Evolutionary conservation across 2,329 filamentous ascomycete species (phyloP), one percentile per base, ranked within the genome.

Genomic region (Periglandula ipomoeae): DNA sequence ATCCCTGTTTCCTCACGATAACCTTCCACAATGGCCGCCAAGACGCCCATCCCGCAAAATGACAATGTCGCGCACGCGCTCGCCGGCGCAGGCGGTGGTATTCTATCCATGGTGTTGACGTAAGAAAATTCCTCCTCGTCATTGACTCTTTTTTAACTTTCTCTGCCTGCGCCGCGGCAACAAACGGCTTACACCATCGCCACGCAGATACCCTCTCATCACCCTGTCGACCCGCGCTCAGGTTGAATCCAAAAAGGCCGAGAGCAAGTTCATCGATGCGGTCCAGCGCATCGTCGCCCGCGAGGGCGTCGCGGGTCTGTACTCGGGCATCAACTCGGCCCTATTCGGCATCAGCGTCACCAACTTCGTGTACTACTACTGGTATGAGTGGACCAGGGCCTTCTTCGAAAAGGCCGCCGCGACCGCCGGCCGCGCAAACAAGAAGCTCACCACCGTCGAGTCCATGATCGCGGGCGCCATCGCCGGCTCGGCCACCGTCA

Each of bases 331-430:
- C 51, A 89, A 95, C 67, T 94, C 87, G 53, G 93, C 93, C 46
- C 76, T 98, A 41, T 96, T 98, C 68, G 93, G 93, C 66, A 97
- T 98, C 73, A 93, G 87, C 68, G 84, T 98, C 58, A 98, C 93
- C 60, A 98, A 98, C 75, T 98, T 98, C 65, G 91, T 98, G 43
- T 98, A 98, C 77, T 98, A 98, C 73, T 98, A 97, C 76, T 98
- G 88, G 91, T 98, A 97, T 70, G 93, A 98, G 73, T 98, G 89
- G 87, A 93, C 89, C 54, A 84, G 90, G 51, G 78, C 85, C 45
- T 85, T 85, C 64, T 96, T 97, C 71, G 89, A 88, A 65, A 75
- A 77, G 55, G 87, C 89, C 9, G 89, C 89, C 41, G 66, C 76
- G 50, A 83, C 81, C 59, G 75, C 86, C 48, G 87, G 86, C 30